A percentile compares a stretch with the other conserved stretches of the same genome.
Conservation (phyloP, 2,329 filamentous ascomycete species). For the Rhytidhysteron rufulum region DNA sequence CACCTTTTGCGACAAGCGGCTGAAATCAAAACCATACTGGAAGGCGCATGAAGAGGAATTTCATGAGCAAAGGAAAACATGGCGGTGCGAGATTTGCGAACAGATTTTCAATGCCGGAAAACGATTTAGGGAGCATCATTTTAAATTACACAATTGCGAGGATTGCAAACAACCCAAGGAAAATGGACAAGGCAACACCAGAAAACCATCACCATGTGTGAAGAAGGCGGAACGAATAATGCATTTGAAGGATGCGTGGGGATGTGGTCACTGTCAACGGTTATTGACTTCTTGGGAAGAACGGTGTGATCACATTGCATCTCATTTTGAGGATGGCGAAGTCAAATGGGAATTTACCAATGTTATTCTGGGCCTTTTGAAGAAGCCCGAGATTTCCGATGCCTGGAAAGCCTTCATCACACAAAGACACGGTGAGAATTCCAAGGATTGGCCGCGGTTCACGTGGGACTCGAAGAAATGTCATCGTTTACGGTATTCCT, state of each 20-base stretch:
- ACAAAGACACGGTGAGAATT: conserved; percentile 54
- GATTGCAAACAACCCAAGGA: conserved; percentile 63
- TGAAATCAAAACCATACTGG: conserved; percentile 67
- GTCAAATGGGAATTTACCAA: conserved; percentile 67
- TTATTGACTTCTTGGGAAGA: conserved; percentile 62
- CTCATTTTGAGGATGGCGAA: conserved; percentile 65
- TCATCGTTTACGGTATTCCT: conserved; percentile 60
- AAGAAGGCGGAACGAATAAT: conserved; percentile 43
- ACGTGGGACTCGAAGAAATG: conserved; percentile 63
- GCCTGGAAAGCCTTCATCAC: conserved; percentile 59
- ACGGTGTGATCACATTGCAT: conserved; percentile 64
- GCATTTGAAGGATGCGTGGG: conserved; percentile 63
- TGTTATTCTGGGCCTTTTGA: conserved; percentile 64
- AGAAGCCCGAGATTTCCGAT: conserved; percentile 59
- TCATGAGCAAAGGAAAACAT: conserved; percentile 65
- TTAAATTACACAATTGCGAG: conserved; percentile 60
- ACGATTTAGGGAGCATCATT: conserved; percentile 66
- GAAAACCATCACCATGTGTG: conserved; percentile 44
- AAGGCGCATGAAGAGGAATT: conserved; percentile 68
- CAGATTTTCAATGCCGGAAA: conserved; percentile 66
- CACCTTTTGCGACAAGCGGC: conserved; percentile 57
- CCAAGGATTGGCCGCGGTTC: conserved; percentile 37
- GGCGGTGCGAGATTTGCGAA: conserved; percentile 65
- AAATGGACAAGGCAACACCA: conserved; percentile 49
- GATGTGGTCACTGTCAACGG: conserved; percentile 64